Conservation (phyloP, 352 stramenopile species). For the Phytopythium kandeliae region DNA sequence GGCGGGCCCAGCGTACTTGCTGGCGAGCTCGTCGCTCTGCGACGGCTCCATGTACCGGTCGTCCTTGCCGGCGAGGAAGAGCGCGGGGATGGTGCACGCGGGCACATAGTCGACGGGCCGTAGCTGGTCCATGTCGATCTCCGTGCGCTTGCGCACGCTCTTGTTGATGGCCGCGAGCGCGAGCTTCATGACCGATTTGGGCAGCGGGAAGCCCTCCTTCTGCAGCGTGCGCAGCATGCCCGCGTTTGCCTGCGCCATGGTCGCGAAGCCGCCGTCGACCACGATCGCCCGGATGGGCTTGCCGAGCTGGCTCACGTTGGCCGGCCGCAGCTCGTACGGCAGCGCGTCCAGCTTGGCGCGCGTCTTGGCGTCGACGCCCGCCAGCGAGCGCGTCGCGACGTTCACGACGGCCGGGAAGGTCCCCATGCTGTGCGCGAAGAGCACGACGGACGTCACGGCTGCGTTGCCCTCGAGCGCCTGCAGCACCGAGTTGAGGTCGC, state of each 20-base stretch:
- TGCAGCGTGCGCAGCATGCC: slow-evolving; percentile 58
- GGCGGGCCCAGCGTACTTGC: slow-evolving; percentile 50
- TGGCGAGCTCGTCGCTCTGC: slow-evolving; percentile 61
- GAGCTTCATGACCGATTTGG: slow-evolving; percentile 65
- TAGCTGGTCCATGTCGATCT: slow-evolving; percentile 64
- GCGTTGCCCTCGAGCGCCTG: slow-evolving; percentile 44
- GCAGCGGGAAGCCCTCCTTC: slow-evolving; percentile 67
- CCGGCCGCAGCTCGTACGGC: slow-evolving; percentile 39
- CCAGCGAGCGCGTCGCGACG: slow-evolving; percentile 49
- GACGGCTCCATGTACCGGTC: slow-evolving; percentile 64
- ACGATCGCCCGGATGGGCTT: slow-evolving; percentile 73
- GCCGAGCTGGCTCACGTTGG: slow-evolving; percentile 25
- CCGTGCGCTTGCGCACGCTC: slow-evolving; percentile 71
- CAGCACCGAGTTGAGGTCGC: slow-evolving; percentile 69
- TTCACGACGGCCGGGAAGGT: slow-evolving; percentile 77
- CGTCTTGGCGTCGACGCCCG: slow-evolving; percentile 36
- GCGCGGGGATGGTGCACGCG: slow-evolving; percentile 61
- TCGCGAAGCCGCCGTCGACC: slow-evolving; percentile 69
- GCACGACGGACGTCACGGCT: slow-evolving; percentile 46
- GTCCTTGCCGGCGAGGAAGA: slow-evolving; percentile 56
- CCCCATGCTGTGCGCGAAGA: slow-evolving; percentile 85
- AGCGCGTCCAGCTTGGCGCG: slow-evolving; percentile 48
- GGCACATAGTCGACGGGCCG: slow-evolving; percentile 65
- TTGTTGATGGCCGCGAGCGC: slow-evolving; percentile 59
- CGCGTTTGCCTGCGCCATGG: slow-evolving; percentile 60